Conservation (phyloP, 495 filamentous ascomycete species). For the Aspergillus taichungensis region DNA sequence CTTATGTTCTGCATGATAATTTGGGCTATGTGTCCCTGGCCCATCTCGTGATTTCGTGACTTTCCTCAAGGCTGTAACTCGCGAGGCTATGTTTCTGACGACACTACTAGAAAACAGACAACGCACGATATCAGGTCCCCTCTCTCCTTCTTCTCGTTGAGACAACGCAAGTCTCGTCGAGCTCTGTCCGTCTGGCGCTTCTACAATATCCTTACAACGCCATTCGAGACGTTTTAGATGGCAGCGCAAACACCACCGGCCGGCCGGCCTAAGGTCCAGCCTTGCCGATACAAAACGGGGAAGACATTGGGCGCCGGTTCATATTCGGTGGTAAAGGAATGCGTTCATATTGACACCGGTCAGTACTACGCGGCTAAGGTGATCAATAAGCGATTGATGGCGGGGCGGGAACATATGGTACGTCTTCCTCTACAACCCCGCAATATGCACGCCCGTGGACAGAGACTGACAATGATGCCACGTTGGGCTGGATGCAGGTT, state of each 20-base stretch:
- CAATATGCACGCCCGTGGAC: neutral
- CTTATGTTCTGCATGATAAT: too few relatives aligned
- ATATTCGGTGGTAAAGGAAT: conserved; percentile 99
- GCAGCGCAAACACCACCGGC: conserved; percentile 26
- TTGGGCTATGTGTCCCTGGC: too few relatives aligned
- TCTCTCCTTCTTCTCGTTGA: neutral
- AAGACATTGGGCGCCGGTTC: conserved; percentile 94
- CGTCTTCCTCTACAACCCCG: conserved; percentile 3
- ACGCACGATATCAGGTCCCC: neutral
- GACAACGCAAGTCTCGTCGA: too few relatives aligned
- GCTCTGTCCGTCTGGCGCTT: too few relatives aligned
- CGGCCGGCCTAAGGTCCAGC: conserved; percentile 57
- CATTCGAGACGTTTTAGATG: conserved; percentile 18
- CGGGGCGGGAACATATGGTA: conserved; percentile 97
- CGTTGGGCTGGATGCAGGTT: conserved; percentile 46
- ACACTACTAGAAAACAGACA: too few relatives aligned
- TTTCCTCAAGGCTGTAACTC: too few relatives aligned
- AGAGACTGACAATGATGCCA: neutral
- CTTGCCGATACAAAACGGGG: conserved; percentile 93
- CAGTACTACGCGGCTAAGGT: conserved; percentile 98
- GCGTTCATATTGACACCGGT: conserved; percentile 96
- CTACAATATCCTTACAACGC: conserved; percentile 1
- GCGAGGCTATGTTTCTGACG: too few relatives aligned
- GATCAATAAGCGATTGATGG: conserved; percentile 98
- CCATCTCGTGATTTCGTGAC: too few relatives aligned